Evolutionary conservation across 2,329 filamentous ascomycete genomes (phyloP), one percentile per base, ranked within the genome.

Genomic region (Neonectria punicea): DNA sequence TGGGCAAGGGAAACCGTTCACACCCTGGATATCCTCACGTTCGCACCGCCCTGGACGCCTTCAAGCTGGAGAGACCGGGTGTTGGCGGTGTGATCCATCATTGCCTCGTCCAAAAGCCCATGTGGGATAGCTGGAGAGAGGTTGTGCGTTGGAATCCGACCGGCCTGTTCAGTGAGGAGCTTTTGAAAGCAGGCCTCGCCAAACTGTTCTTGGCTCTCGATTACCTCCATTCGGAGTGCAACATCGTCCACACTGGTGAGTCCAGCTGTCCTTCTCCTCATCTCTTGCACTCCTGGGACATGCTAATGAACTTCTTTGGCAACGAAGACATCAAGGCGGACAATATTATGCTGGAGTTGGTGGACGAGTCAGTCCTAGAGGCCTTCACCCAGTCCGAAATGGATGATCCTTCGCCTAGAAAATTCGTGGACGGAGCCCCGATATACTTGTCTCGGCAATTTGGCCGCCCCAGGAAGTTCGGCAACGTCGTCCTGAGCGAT

Each of bases 191-290:
- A 25, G 74, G 75, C 20, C 73, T 83, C 58, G 11, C 32, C 10
- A 11, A 67, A 34, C 32, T 72, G 9, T 77, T 83, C 22, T 75
- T 76, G 36, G 81, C 80, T 16, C 77, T 83, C 4, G 80, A 83
- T 57, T 75, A 70, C 36, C 66, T 83, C 25, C 81, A 83, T 66
- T 76, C 74, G 4, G 79, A 83, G 65, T 80, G 78, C 70, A 77
- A 78, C 50, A 69, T 84, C 60, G 74, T 82, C n/a, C 82, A 84
- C 68, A 83, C 80, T 58, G 80, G 79, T 80, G 77, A 50, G 46
- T 9, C 46, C 5, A 4, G 7, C 25, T 46, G 1, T 8, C 13
- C 13, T 14, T 8, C 34, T 46, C 32, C 20, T 3, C 32, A 34
- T 3, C 4, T 34, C 32, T 34, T 34, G 10, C 32, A 2, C 32